Percentiles rank a stretch among this genome's conserved stretches.
phyloP scores from a whole-genome alignment of 176 grass and related monocot species.

The Avena sativa region DNA sequence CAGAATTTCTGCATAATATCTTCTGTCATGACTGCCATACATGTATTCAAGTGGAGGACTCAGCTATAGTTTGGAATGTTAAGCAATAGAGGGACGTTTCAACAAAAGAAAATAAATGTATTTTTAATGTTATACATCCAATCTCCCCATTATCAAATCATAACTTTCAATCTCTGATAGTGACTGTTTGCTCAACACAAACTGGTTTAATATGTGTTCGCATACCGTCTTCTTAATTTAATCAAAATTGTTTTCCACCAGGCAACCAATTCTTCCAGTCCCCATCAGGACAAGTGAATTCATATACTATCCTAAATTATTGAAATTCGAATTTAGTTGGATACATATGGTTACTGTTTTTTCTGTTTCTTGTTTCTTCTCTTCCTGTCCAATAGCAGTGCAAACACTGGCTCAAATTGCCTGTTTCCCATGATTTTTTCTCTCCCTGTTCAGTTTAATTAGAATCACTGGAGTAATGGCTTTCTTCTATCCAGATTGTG shows the following conservation, averaged over 20 bases:
- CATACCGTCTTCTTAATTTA: neutral
- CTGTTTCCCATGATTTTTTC: slow-evolving; percentile 21
- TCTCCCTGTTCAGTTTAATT: neutral
- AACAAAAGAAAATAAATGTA: neutral
- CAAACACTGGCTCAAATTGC: neutral
- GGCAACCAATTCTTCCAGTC: neutral
- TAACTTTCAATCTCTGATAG: neutral
- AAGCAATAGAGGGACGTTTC: too few relatives aligned
- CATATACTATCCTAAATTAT: neutral
- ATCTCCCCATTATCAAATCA: neutral
- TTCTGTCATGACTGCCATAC: slow-evolving; percentile 10
- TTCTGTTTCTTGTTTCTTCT: too few relatives aligned
- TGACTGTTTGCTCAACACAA: neutral
- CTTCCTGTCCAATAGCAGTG: slow-evolving; percentile 1
- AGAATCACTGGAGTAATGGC: slow-evolving; percentile 1
- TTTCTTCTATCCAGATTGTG: neutral
- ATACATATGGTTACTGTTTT: too few relatives aligned
- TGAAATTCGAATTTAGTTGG: neutral
- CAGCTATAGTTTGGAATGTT: neutral
- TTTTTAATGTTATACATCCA: neutral
- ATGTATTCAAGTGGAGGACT: slow-evolving; percentile 6
- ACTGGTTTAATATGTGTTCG: neutral
- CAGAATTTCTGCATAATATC: slow-evolving; percentile 14
- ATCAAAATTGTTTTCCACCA: slow-evolving; percentile 1
- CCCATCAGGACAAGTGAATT: neutral